A percentile compares a stretch with the other conserved stretches of the same genome.
phyloP scores from a whole-genome alignment of 495 filamentous ascomycete genomes.

The Talaromyces stipitatus region DNA sequence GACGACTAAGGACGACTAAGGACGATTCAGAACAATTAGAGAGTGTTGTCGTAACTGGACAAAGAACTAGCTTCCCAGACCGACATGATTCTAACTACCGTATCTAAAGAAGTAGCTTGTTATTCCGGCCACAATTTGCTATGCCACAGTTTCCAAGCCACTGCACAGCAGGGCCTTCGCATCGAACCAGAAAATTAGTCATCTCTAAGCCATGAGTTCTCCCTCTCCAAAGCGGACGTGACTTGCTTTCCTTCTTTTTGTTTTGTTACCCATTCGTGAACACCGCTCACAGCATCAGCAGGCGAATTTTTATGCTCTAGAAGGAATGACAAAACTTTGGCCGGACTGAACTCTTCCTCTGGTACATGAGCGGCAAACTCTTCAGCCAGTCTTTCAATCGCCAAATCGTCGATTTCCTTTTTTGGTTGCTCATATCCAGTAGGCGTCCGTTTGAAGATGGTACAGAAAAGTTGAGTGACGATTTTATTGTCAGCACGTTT shows the following conservation, averaged over 20 bases:
- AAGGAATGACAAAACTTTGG: constrained; percentile 13
- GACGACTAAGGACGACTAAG: neutral
- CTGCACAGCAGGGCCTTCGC: too few species aligned
- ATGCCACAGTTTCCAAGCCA: neutral
- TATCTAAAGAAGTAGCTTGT: too few species aligned
- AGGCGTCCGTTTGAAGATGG: constrained; percentile 2
- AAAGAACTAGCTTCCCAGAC: too few species aligned
- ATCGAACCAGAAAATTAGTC: neutral
- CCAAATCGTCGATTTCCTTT: constrained; percentile 5
- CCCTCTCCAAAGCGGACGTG: neutral
- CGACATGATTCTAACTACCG: too few species aligned
- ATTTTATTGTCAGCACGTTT: constrained; percentile 10
- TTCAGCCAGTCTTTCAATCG: constrained; percentile 6
- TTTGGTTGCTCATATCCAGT: neutral
- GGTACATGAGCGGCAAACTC: constrained; percentile 12
- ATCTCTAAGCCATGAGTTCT: neutral
- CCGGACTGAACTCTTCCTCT: constrained; percentile 14
- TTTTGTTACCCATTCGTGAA: neutral
- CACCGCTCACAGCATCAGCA: constrained; percentile 10
- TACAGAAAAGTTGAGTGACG: constrained; percentile 10
- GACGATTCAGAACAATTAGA: too few species aligned
- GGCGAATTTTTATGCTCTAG: constrained; percentile 10
- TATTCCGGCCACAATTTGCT: too few species aligned
- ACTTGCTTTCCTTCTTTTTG: neutral
- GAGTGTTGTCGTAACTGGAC: too few species aligned